phyloP scores from a whole-genome alignment of 257 asterid genomes.

The Lycium barbarum region DNA sequence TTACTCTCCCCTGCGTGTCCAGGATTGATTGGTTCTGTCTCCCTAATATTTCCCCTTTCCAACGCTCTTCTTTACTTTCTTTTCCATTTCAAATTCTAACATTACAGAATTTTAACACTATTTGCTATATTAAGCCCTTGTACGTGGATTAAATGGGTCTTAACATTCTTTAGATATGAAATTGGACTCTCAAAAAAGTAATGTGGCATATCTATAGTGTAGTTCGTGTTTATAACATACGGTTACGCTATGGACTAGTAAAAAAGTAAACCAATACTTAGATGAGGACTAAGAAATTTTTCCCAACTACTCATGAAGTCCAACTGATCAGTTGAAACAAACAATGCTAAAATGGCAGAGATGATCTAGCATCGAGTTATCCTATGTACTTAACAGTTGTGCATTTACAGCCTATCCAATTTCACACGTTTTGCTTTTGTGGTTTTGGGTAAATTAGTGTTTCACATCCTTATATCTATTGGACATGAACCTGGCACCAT shows the following conservation, averaged over 20 bases:
- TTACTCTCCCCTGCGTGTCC: slow-evolving; percentile 17
- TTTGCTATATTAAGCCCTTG: too few relatives aligned
- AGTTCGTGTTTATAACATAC: too few relatives aligned
- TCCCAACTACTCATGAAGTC: too few relatives aligned
- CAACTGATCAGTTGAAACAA: neutral
- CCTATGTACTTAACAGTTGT: neutral
- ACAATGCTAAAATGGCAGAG: neutral
- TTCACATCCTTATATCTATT: slow-evolving; percentile 13
- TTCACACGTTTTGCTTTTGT: neutral
- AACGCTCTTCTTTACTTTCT: neutral
- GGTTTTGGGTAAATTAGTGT: neutral
- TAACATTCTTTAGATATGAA: too few relatives aligned
- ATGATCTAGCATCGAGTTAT: neutral
- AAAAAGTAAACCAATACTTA: too few relatives aligned
- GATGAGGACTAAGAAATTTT: too few relatives aligned
- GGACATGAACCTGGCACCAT: neutral
- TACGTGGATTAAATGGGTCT: too few relatives aligned
- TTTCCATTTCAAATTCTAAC: neutral
- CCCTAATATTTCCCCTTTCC: neutral
- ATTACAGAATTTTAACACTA: too few relatives aligned
- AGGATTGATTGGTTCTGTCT: neutral
- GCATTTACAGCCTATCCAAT: neutral
- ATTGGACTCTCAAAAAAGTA: too few relatives aligned
- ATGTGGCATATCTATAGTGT: too few relatives aligned
- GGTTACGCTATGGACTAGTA: too few relatives aligned